Evolutionary conservation across 2,329 filamentous ascomycete species (phyloP), one percentile per base, ranked within the genome.

Genomic region (Curvularia eragrostidis): DNA sequence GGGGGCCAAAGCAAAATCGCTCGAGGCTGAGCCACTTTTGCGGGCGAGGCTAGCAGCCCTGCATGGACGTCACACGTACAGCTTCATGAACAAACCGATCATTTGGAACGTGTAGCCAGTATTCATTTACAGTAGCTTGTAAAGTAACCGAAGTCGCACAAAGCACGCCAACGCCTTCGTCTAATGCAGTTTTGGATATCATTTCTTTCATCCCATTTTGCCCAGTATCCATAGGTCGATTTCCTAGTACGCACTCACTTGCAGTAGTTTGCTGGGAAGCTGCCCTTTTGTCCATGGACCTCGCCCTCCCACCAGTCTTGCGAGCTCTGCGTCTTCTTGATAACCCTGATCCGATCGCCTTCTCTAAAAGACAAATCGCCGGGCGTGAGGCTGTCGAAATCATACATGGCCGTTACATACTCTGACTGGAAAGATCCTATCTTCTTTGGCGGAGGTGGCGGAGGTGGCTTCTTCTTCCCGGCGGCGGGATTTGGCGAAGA

Each of bases 231-330:
- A 30, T 34, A 21, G 30, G 34, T 28, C 19, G 1, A 24, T 26
- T 26, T 28, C 9, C 24, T 3, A 12, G 26, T 12, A 43, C 41
- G 21, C 26, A 28, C 24, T 66, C 58, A 77, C 52, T 84, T 83
- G 70, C 89, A 91, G 77, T 96, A 96, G 76, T 96, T 96, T 6
- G 91, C 91, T 1, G 91, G 91, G 72, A 96, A 96, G 64, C 82
- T 87, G 3, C 91, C 91, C 70, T 82, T 84, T 24, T 81, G 75
- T 0, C 91, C 91, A 39, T 81, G 81, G 13, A 93, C 63, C 75
- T 95, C 91, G 12, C 91, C 91, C 61, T 91, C 85, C 91, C 91
- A 96, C 91, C 91, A 96, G 72, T 95, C 91, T 77, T 95, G 89
- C 21, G 87, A 89, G 60, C 88, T 92, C 6, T 86, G 84, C 2